Conservation (phyloP, 495 filamentous ascomycete genomes). For the Xylaria curta region DNA sequence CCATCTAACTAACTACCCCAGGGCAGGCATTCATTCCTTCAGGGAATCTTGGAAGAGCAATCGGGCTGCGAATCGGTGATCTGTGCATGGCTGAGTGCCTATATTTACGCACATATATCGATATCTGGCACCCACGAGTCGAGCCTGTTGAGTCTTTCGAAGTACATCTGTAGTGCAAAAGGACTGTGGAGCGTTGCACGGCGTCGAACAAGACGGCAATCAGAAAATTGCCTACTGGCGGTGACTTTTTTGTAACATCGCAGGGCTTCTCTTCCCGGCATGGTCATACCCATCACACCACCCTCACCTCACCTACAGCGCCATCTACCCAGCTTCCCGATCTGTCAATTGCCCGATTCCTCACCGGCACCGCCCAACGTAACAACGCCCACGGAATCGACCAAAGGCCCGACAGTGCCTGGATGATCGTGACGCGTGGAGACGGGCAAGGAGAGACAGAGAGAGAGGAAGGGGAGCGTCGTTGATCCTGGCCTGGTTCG, state of each 20-base stretch:
- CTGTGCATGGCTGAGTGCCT: neutral
- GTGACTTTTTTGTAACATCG: neutral
- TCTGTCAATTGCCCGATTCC: constrained; percentile 15
- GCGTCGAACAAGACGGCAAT: neutral
- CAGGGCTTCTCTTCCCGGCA: constrained; percentile 19
- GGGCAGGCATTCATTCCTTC: constrained; percentile 5
- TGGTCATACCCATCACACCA: constrained; percentile 23
- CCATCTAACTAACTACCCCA: neutral
- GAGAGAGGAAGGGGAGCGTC: neutral
- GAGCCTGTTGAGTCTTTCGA: neutral
- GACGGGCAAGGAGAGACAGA: neutral
- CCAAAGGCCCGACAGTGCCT: constrained; percentile 11
- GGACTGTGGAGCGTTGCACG: constrained; percentile 4
- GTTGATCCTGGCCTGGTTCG: neutral
- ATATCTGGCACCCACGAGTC: neutral
- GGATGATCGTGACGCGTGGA: constrained; percentile 1
- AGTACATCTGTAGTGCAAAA: neutral
- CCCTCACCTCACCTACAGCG: constrained; percentile 23
- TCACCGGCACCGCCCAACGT: constrained; percentile 12
- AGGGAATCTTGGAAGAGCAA: neutral
- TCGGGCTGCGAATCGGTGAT: neutral
- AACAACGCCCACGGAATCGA: neutral
- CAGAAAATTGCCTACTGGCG: neutral
- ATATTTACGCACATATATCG: constrained; percentile 1
- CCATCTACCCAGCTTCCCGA: constrained; percentile 16